Percentiles rank a stretch among this genome's conserved stretches.
Evolutionary conservation across 352 stramenopile genomes (phyloP).

Genomic region (Thalassiosira ordinaria): DNA sequence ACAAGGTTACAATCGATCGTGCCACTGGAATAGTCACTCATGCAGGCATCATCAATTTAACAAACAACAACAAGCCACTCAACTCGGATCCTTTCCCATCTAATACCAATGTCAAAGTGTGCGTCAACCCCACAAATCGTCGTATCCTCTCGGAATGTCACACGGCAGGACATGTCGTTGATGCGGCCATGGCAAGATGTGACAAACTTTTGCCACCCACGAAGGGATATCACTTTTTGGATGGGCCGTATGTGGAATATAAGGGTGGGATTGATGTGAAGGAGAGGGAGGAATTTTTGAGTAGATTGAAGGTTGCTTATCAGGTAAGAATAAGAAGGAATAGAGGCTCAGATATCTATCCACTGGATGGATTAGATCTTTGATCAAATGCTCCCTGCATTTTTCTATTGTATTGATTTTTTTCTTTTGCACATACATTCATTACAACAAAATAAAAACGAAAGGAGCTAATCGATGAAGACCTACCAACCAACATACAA

Average conservation of each 20-base stretch:
- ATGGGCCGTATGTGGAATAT: constrained; percentile 87
- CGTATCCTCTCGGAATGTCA: constrained; percentile 83
- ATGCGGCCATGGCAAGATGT: constrained; percentile 81
- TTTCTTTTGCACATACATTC: too few species aligned
- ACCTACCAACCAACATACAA: constrained; percentile 77
- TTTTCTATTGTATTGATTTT: too few species aligned
- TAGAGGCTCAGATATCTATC: too few species aligned
- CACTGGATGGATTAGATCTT: too few species aligned
- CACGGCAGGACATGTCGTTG: constrained; percentile 87
- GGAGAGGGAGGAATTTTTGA: constrained; percentile 66
- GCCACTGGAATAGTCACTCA: constrained; percentile 68
- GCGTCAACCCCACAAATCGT: constrained; percentile 71
- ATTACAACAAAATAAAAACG: too few species aligned
- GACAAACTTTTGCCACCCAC: constrained; percentile 69
- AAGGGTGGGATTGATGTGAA: constrained; percentile 66
- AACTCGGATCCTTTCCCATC: constrained; percentile 15
- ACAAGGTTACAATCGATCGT: constrained; percentile 67
- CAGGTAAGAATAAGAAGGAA: constrained; percentile 36
- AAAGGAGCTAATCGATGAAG: constrained; percentile 75
- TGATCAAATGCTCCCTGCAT: too few species aligned
- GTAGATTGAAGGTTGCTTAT: constrained; percentile 77
- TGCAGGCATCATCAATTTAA: constrained; percentile 38
- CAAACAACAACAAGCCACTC: background rate
- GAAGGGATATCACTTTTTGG: constrained; percentile 89
- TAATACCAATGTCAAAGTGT: constrained; percentile 62